Percentiles rank a stretch among this genome's conserved stretches.
Evolutionary conservation across 1,284 basidiomycete species (phyloP).

Genomic region (Sporisorium exsertum): DNA sequence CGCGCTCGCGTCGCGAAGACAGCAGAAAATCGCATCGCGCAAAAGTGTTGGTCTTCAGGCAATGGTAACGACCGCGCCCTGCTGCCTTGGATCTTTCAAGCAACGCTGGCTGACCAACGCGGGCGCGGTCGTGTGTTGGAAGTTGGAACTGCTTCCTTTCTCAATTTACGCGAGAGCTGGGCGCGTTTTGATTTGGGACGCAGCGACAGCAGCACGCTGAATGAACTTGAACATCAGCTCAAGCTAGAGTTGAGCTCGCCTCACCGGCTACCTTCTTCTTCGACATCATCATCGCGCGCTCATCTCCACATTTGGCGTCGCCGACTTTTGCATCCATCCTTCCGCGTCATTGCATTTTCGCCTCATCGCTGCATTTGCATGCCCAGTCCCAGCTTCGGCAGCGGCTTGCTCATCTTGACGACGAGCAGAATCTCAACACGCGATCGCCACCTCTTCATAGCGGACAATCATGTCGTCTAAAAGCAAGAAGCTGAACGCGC

Average conservation of each 20-base stretch:
- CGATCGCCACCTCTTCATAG: neutral
- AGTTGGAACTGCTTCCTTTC: neutral
- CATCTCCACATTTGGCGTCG: neutral
- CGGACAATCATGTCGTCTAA: slow-evolving; percentile 44
- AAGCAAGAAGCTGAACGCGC: slow-evolving; percentile 59
- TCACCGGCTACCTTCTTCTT: neutral
- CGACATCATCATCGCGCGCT: neutral
- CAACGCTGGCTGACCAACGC: neutral
- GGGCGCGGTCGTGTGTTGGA: neutral
- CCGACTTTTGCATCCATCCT: neutral
- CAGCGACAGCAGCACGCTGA: neutral
- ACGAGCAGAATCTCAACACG: neutral
- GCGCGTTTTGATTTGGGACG: neutral
- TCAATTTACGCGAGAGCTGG: slow-evolving; percentile 1
- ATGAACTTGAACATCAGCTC: neutral
- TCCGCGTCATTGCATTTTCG: no score
- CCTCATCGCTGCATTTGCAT: no score
- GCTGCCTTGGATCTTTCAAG: neutral
- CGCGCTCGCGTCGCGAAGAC: slow-evolving; percentile 7
- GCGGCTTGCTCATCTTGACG: neutral
- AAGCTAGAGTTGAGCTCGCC: neutral
- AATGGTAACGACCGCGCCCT: neutral
- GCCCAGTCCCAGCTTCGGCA: neutral
- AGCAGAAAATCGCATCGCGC: neutral
- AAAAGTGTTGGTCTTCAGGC: slow-evolving; percentile 5